Conservation (phyloP, 257 asterid species). For the Parsonsia alboflavescens region DNA sequence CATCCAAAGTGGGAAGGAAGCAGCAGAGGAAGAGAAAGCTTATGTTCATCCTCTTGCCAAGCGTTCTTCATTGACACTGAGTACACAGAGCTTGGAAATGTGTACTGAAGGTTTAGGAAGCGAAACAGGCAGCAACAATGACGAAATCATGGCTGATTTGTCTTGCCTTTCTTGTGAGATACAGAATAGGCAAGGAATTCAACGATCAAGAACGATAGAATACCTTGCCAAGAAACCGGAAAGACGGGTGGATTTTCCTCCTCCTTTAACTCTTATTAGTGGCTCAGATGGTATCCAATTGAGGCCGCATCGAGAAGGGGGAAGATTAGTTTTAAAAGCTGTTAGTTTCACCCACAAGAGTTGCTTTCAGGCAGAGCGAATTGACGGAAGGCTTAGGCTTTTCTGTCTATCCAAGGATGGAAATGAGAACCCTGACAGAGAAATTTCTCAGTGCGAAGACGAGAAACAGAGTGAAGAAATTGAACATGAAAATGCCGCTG, state of each 20-base stretch:
- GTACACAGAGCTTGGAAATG: conserved; percentile 62
- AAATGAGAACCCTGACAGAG: background rate
- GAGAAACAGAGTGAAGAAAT: background rate
- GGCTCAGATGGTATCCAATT: conserved; percentile 44
- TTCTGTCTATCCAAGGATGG: conserved; percentile 22
- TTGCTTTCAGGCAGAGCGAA: conserved; percentile 52
- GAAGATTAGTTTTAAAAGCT: conserved; percentile 67
- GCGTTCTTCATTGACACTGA: conserved; percentile 32
- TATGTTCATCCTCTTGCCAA: conserved; percentile 53
- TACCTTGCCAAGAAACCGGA: conserved; percentile 16
- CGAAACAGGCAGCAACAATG: conserved; percentile 60
- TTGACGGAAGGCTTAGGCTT: conserved; percentile 68
- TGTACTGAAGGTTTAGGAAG: conserved; percentile 83
- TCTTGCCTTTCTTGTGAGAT: conserved; percentile 7
- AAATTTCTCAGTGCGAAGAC: no score
- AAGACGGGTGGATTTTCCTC: conserved; percentile 40
- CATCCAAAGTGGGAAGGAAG: conserved; percentile 3
- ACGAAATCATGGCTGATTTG: conserved; percentile 29
- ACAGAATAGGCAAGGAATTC: conserved; percentile 8
- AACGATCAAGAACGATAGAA: conserved; percentile 20
- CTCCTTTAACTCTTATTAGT: conserved; percentile 62
- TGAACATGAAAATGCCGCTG: conserved; percentile 2
- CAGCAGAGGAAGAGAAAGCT: conserved; percentile 15
- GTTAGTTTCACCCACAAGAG: conserved; percentile 17
- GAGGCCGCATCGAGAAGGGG: conserved; percentile 60